These are phyloP conservation scores for Mayamaea pseudoterrestris DNA, from an alignment of 108 stramenopile species.

Conservation along the genomic window DNA sequence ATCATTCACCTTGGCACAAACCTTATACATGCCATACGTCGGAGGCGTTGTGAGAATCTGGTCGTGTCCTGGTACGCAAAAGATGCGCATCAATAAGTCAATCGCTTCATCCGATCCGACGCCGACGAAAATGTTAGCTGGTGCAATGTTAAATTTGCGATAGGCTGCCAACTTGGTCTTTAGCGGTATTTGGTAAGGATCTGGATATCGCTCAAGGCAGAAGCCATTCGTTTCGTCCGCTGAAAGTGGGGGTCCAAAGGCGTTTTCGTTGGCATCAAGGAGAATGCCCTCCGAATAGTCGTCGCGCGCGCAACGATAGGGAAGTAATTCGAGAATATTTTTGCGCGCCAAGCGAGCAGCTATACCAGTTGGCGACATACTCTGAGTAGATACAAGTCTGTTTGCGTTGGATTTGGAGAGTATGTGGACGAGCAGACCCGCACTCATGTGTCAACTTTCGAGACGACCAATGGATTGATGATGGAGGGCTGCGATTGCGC, in stretches of 20 bases:
- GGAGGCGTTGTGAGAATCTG: constrained; percentile 86
- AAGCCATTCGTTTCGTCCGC: constrained; percentile 52
- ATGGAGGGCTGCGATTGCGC: too few species aligned
- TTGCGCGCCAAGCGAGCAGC: constrained; percentile 69
- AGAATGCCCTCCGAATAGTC: constrained; percentile 85
- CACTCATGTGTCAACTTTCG: too few species aligned
- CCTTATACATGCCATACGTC: constrained; percentile 97
- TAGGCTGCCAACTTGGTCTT: constrained; percentile 64
- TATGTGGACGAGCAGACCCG: too few species aligned
- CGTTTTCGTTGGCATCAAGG: constrained; percentile 96
- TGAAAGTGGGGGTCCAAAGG: constrained; percentile 61
- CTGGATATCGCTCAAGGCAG: constrained; percentile 85
- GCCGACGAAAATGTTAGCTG: constrained; percentile 89
- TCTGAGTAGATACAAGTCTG: too few species aligned
- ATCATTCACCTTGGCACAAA: constrained; percentile 92
- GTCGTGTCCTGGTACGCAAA: constrained; percentile 77
- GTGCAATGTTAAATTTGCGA: constrained; percentile 42
- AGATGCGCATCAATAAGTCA: constrained; percentile 90
- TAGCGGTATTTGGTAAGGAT: constrained; percentile 74
- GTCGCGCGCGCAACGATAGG: constrained; percentile 94
- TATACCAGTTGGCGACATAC: constrained; percentile 32
- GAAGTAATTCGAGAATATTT: constrained; percentile 82
- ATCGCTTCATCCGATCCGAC: constrained; percentile 96
- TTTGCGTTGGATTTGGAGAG: not conserved
- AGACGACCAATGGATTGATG: too few species aligned